Evolutionary conservation across 2,329 filamentous ascomycete species (phyloP).

Genomic region (Alternaria alternata): DNA sequence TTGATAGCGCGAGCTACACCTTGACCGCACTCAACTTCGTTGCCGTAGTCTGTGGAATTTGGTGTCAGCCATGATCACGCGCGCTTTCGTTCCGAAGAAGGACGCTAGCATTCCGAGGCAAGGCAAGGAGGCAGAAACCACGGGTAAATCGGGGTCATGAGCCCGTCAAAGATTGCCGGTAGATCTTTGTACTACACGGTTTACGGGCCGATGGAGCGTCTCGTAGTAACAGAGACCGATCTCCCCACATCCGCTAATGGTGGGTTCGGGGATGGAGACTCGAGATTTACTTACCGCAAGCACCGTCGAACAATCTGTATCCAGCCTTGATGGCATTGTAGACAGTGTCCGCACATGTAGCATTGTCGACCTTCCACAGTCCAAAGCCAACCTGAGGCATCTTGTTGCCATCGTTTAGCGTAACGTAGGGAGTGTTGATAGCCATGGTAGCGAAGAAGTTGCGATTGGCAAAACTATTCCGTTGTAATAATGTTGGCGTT

Average conservation of each 20-base stretch:
- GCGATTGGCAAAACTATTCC: slow-evolving; percentile 15
- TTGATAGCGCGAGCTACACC: slow-evolving; percentile 51
- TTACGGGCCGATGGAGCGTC: slow-evolving; percentile 10
- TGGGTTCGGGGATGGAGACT: background rate
- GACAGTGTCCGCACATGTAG: slow-evolving; percentile 41
- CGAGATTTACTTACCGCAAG: slow-evolving; percentile 42
- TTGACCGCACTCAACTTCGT: slow-evolving; percentile 49
- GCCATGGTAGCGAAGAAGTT: slow-evolving; percentile 36
- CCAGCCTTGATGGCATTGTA: slow-evolving; percentile 50
- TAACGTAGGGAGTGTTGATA: slow-evolving; percentile 38
- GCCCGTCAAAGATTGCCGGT: slow-evolving; percentile 1
- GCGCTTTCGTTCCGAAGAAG: slow-evolving; percentile 15
- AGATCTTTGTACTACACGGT: slow-evolving; percentile 1
- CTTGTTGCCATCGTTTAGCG: slow-evolving; percentile 48
- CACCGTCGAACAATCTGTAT: slow-evolving; percentile 50
- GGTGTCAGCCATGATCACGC: slow-evolving; percentile 8
- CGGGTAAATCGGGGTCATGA: slow-evolving; percentile 31
- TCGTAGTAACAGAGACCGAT: background rate
- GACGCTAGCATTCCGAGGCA: slow-evolving; percentile 22
- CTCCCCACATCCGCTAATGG: background rate
- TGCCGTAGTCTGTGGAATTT: slow-evolving; percentile 45
- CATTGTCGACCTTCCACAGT: slow-evolving; percentile 48
- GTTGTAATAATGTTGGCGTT: slow-evolving; percentile 10
- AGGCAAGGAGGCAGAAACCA: slow-evolving; percentile 26
- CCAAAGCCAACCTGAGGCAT: slow-evolving; percentile 49